These are phyloP conservation scores for Hypoxylon sp. DNA, from an alignment of 2,329 filamentous ascomycete species.

Conservation along the genomic window DNA sequence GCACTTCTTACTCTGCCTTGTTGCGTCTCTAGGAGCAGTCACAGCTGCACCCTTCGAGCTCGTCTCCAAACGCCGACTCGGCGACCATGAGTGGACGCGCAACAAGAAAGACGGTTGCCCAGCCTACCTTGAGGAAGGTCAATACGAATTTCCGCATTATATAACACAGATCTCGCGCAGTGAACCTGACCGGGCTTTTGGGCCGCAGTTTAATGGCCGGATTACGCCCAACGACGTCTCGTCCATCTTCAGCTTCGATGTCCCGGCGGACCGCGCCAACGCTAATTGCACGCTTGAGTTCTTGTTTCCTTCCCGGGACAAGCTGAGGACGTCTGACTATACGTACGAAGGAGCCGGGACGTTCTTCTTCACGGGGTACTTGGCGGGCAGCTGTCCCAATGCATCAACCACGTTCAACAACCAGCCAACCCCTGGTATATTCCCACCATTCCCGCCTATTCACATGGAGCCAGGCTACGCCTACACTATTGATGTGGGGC, in stretches of 20 bases:
- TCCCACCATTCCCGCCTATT: constrained; percentile 52
- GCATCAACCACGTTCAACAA: constrained; percentile 53
- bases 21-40: constrained; percentile 29
- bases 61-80: constrained; percentile 51
- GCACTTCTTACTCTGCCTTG: constrained; percentile 21
- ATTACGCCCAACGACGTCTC: constrained; percentile 58
- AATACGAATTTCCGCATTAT: constrained; percentile 55
- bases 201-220: constrained; percentile 58
- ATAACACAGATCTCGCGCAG: constrained; percentile 53
- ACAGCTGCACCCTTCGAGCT: constrained; percentile 48
- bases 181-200: constrained; percentile 58
- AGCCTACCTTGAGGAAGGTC: constrained; percentile 47
- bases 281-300: constrained; percentile 65
- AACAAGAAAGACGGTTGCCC: constrained; percentile 50
- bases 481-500: constrained; percentile 54
- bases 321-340: constrained; percentile 56
- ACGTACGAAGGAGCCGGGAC: constrained; percentile 57
- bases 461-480: constrained; percentile 56
- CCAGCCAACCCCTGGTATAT: constrained; percentile 49
- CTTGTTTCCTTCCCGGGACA: constrained; percentile 58
- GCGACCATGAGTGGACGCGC: constrained; percentile 45
- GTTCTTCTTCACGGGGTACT: constrained; percentile 54
- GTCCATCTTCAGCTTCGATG: constrained; percentile 63
- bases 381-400: constrained; percentile 52
- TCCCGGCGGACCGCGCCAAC: constrained; percentile 57